Conservation (phyloP, 805 yeast genomes). For the Kuraishia cidri region DNA sequence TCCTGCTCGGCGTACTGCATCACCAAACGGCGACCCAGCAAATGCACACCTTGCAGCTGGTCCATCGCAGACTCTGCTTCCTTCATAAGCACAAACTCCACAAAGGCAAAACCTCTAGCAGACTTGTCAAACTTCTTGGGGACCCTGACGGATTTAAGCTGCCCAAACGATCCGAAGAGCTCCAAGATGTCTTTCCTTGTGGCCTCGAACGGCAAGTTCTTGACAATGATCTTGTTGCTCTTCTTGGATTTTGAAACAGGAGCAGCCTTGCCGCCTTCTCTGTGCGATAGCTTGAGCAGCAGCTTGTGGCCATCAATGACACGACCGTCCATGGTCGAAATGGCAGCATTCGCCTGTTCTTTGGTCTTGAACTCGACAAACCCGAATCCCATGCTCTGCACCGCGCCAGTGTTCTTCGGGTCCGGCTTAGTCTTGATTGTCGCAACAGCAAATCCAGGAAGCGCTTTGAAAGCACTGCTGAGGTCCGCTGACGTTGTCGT, state of each 20-base stretch:
- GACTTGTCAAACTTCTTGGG: slow-evolving; percentile 93
- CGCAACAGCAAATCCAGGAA: slow-evolving; percentile 77
- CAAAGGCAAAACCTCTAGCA: slow-evolving; percentile 97
- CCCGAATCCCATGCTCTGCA: slow-evolving; percentile 96
- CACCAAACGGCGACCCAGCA: slow-evolving; percentile 88
- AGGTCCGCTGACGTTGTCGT: slow-evolving; percentile 56
- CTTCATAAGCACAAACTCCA: slow-evolving; percentile 76
- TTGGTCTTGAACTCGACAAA: slow-evolving; percentile 82
- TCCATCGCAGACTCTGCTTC: slow-evolving; percentile 95
- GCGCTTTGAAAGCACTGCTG: slow-evolving; percentile 50
- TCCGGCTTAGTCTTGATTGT: slow-evolving; percentile 85
- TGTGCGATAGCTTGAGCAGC: slow-evolving; percentile 81
- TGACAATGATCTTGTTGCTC: slow-evolving; percentile 79
- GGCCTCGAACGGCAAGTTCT: slow-evolving; percentile 96
- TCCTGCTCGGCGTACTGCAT: slow-evolving; percentile 88
- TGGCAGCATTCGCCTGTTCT: slow-evolving; percentile 73
- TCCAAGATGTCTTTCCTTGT: slow-evolving; percentile 88
- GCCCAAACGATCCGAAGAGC: slow-evolving; percentile 90
- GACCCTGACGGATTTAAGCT: slow-evolving; percentile 86
- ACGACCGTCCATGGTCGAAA: slow-evolving; percentile 62
- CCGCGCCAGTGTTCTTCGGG: slow-evolving; percentile 55
- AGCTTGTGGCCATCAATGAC: slow-evolving; percentile 84
- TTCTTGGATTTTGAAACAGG: slow-evolving; percentile 21
- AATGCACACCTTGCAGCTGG: slow-evolving; percentile 91
- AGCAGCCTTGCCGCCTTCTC: slow-evolving; percentile 38